These are phyloP conservation scores for Claviceps sp. DNA, from an alignment of 2,329 filamentous ascomycete species.

Conservation along the genomic window DNA sequence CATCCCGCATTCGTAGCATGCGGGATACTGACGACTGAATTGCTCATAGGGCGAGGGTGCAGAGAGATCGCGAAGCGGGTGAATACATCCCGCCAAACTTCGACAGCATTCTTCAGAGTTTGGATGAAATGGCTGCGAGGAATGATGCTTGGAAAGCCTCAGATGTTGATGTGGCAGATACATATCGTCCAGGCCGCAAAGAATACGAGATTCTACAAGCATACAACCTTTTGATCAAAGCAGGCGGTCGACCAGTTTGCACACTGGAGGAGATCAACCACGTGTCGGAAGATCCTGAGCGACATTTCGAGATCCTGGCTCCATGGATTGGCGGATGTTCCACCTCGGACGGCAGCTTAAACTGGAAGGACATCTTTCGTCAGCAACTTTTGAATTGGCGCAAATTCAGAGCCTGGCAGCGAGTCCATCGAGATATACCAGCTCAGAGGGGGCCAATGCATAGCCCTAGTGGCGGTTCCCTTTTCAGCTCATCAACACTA, in stretches of 20 bases:
- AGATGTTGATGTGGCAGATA: background rate
- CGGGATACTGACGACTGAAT: background rate
- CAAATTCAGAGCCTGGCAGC: slow-evolving; percentile 3
- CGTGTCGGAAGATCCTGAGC: slow-evolving; percentile 2
- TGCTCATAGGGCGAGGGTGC: background rate
- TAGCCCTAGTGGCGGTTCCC: background rate
- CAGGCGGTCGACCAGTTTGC: slow-evolving; percentile 3
- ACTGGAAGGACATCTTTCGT: slow-evolving; percentile 4
- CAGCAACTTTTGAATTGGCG: slow-evolving; percentile 4
- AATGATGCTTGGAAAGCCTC: background rate
- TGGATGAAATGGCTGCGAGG: slow-evolving; percentile 6
- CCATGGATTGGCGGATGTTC: background rate
- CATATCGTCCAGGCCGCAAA: slow-evolving; percentile 3
- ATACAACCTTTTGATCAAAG: slow-evolving; percentile 2
- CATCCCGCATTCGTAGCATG: background rate
- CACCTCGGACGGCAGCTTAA: background rate
- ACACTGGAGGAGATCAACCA: background rate
- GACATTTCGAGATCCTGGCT: background rate
- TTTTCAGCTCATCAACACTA: background rate
- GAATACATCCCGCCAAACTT: slow-evolving; percentile 3
- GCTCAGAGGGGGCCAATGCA: background rate
- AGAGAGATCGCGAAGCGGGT: slow-evolving; percentile 4
- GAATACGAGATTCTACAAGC: slow-evolving; percentile 4
- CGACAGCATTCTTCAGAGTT: slow-evolving; percentile 2
- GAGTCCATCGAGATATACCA: background rate